A percentile compares a stretch with the other conserved stretches of the same genome.
These are phyloP conservation scores for Termitomyces heimii DNA, from an alignment of 768 basidiomycete genomes.

Conservation along the genomic window DNA sequence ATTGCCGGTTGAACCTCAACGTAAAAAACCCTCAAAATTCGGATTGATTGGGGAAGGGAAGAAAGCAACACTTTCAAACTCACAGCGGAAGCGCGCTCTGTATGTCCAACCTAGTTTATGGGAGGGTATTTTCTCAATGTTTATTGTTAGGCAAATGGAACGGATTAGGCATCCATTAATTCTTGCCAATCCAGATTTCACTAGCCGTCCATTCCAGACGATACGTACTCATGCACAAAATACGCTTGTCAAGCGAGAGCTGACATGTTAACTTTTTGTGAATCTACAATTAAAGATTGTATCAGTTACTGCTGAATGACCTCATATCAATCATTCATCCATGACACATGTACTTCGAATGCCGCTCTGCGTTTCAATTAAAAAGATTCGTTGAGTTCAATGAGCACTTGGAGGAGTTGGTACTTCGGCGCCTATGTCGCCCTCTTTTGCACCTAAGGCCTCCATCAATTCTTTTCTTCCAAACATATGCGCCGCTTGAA, in stretches of 20 bases:
- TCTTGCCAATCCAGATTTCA: slow-evolving; percentile 57
- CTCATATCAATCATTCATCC: not conserved
- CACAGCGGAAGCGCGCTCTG: slow-evolving; percentile 66
- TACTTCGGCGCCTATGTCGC: slow-evolving; percentile 37
- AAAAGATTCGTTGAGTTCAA: not conserved
- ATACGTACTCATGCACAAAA: slow-evolving; percentile 79
- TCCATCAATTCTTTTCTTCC: slow-evolving; percentile 48
- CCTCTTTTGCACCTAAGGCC: slow-evolving; percentile 53
- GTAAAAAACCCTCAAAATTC: slow-evolving; percentile 23
- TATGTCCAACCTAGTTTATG: slow-evolving; percentile 30
- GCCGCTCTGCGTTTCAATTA: not conserved
- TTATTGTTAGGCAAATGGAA: slow-evolving; percentile 49
- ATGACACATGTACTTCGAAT: not conserved
- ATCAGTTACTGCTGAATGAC: not conserved
- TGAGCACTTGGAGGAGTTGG: slow-evolving; percentile 24
- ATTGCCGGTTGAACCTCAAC: slow-evolving; percentile 13
- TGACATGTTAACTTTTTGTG: not conserved
- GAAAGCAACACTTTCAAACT: slow-evolving; percentile 46
- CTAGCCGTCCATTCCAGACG: slow-evolving; percentile 67
- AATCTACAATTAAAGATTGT: not conserved
- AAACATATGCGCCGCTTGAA: slow-evolving; percentile 68
- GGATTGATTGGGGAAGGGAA: slow-evolving; percentile 69
- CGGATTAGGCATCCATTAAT: slow-evolving; percentile 66
- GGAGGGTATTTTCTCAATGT: not conserved
- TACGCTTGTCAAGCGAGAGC: slow-evolving; percentile 49